phyloP scores from a whole-genome alignment of 306 rosid species.

The Argentina anserina region DNA sequence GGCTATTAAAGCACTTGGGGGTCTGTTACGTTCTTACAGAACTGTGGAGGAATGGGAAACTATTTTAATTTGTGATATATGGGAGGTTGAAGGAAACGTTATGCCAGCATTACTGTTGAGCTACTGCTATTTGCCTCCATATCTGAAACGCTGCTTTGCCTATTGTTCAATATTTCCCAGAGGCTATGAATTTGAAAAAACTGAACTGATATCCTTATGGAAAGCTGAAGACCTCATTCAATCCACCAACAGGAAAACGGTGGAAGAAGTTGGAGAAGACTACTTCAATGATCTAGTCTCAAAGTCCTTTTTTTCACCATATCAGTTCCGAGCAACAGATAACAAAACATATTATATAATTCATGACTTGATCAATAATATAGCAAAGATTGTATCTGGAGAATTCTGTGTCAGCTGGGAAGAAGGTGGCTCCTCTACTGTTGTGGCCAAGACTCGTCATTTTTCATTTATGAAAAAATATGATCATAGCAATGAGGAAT shows the following conservation, averaged over 20 bases:
- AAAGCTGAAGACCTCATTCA: too few species aligned
- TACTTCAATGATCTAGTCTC: background rate
- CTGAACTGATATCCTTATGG: too few species aligned
- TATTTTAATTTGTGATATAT: too few species aligned
- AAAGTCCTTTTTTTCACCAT: background rate
- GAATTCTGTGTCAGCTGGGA: background rate
- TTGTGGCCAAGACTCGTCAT: constrained; percentile 2
- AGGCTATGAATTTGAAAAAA: too few species aligned
- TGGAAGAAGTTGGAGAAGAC: background rate
- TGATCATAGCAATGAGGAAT: background rate
- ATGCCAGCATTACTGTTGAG: too few species aligned
- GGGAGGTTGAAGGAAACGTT: background rate
- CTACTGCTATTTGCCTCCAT: too few species aligned
- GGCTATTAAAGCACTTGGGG: background rate
- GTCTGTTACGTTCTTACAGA: background rate
- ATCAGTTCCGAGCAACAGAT: too few species aligned
- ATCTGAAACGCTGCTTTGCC: too few species aligned
- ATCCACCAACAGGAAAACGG: too few species aligned
- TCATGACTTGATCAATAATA: background rate
- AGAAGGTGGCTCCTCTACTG: background rate
- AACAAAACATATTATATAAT: too few species aligned
- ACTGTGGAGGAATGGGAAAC: background rate
- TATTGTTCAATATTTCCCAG: too few species aligned
- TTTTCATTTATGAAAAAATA: background rate
- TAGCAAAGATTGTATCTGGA: background rate